These are phyloP conservation scores for Pythium phragmiticola DNA, from an alignment of 352 stramenopile species.

Conservation along the genomic window DNA sequence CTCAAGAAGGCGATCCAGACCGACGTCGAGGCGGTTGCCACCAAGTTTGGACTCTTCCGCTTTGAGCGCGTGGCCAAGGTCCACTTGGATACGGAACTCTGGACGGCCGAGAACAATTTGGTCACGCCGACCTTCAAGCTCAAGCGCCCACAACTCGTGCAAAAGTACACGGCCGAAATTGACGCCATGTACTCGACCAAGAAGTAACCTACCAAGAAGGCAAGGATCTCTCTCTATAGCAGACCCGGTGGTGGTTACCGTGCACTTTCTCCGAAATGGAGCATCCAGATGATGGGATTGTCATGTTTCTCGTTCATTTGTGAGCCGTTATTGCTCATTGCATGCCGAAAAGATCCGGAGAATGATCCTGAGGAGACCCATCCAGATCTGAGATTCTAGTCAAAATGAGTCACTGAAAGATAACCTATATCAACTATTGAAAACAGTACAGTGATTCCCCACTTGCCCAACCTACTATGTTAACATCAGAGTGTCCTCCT, in stretches of 20 bases:
- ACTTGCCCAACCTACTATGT: background rate
- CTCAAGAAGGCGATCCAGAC: no score
- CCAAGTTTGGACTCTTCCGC: conserved; percentile 73
- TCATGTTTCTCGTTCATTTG: no score
- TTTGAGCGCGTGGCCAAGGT: conserved; percentile 93
- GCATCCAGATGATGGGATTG: background rate
- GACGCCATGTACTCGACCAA: conserved; percentile 62
- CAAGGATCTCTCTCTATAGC: no score
- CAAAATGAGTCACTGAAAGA: background rate
- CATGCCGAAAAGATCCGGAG: background rate
- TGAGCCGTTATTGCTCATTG: background rate
- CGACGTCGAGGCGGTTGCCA: conserved; percentile 68
- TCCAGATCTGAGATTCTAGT: background rate
- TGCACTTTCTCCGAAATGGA: no score
- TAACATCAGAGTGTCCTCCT: background rate
- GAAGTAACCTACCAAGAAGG: no score
- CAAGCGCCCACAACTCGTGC: conserved; percentile 90
- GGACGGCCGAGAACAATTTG: conserved; percentile 89
- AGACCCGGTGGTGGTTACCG: no score
- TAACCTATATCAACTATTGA: background rate
- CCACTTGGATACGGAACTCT: conserved; percentile 82
- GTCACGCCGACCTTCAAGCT: conserved; percentile 97
- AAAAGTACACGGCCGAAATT: conserved; percentile 82
- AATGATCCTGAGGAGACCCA: background rate
- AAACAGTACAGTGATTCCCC: no score